Conservation (phyloP, 1,139 yeast genomes). For the Saccharomyces pastorianus region DNA sequence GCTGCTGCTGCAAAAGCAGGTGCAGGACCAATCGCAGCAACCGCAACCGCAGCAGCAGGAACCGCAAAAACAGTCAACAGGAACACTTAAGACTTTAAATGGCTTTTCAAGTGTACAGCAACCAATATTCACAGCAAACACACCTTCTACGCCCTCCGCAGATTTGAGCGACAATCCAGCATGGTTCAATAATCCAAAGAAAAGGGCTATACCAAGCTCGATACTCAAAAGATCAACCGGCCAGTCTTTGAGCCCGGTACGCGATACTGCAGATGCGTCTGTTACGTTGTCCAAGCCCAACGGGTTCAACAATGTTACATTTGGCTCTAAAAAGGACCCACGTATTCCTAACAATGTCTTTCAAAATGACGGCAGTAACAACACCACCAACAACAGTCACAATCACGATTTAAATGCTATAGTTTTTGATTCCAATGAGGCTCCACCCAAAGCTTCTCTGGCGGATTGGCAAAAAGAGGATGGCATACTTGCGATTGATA, state of each 20-base stretch:
- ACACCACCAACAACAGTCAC: conserved; percentile 20
- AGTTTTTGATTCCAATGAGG: conserved; percentile 19
- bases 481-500: not conserved
- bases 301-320: conserved; percentile 32
- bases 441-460: conserved; percentile 3
- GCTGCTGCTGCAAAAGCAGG: too few relatives aligned
- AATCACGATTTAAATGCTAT: conserved; percentile 26
- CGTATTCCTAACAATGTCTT: conserved; percentile 8
- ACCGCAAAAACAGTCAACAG: conserved; percentile 7
- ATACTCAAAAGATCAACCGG: conserved; percentile 18
- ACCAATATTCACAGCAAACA: not conserved
- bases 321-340: conserved; percentile 33
- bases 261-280: not conserved
- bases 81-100: conserved; percentile 4
- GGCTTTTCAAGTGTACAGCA: not conserved
- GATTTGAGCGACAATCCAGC: not conserved
- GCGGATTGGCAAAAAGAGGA: conserved; percentile 4
- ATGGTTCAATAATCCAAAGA: conserved; percentile 7
- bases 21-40: too few relatives aligned
- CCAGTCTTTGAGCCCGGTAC: conserved; percentile 1
- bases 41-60: too few relatives aligned
- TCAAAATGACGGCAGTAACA: conserved; percentile 1
- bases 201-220: conserved; percentile 1
- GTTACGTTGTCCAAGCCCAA: not conserved
- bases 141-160: not conserved